A percentile compares a stretch with the other conserved stretches of the same genome.
phyloP scores from a whole-genome alignment of 352 stramenopile species.

The Phytopythium sindhum region DNA sequence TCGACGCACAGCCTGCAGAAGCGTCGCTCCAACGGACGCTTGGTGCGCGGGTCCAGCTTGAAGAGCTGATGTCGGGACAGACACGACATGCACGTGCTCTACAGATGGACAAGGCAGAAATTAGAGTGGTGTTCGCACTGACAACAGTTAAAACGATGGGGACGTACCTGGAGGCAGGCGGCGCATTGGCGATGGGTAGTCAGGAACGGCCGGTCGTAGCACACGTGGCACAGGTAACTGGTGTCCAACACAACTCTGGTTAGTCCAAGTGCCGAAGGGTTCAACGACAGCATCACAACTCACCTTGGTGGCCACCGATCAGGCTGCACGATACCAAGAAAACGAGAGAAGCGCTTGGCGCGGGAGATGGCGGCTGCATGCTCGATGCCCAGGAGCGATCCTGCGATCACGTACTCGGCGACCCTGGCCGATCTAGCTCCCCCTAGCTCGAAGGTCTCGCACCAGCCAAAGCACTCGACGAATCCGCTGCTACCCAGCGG shows the following conservation, averaged over 20 bases:
- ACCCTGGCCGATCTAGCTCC: conserved; percentile 20
- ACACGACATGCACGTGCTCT: conserved; percentile 42
- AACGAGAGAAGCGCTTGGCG: conserved; percentile 26
- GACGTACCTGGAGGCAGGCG: conserved; percentile 28
- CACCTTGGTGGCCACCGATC: conserved; percentile 27
- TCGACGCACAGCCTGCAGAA: conserved; percentile 35
- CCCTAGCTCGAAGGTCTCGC: conserved; percentile 31
- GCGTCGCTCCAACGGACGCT: conserved; percentile 15
- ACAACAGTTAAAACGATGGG: not conserved
- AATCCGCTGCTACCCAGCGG: conserved; percentile 17
- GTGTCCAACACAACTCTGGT: not conserved
- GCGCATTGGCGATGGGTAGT: conserved; percentile 23
- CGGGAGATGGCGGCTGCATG: conserved; percentile 14
- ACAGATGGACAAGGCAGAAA: not conserved
- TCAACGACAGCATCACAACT: not conserved
- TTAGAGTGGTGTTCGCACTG: not conserved
- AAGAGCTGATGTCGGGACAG: conserved; percentile 26
- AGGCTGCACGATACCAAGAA: conserved; percentile 20
- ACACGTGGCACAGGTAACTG: conserved; percentile 34
- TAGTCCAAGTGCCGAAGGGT: conserved; percentile 2
- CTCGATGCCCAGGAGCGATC: conserved; percentile 32
- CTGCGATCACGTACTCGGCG: conserved; percentile 31
- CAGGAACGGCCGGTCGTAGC: conserved; percentile 19
- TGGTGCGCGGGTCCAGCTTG: conserved; percentile 20
- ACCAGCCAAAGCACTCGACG: conserved; percentile 37